Evolutionary conservation across 345 rosid genomes (phyloP).

Genomic region (Eucalyptus curtisii): DNA sequence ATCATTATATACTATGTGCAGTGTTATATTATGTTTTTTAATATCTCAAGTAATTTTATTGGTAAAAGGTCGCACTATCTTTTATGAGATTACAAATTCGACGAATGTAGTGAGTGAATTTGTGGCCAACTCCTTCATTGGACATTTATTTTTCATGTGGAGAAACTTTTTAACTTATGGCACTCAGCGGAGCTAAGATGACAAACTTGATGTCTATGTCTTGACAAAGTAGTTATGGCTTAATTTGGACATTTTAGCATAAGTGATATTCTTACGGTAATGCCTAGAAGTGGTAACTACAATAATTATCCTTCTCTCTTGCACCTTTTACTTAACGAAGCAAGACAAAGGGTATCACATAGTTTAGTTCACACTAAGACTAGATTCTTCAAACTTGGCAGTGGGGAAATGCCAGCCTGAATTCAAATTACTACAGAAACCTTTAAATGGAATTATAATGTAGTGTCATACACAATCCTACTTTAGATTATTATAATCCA

Average conservation of each 20-base stretch:
- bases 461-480: too few relatives aligned
- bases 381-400: background rate
- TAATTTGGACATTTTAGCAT: background rate
- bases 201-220: background rate
- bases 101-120: background rate
- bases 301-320: background rate
- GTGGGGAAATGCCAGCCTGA: background rate
- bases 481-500: too few relatives aligned
- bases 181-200: background rate
- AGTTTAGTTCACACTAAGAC: background rate
- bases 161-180: background rate
- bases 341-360: background rate
- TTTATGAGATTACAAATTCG: background rate
- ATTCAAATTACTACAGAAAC: too few relatives aligned
- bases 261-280: background rate
- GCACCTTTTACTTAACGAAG: background rate
- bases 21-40: background rate
- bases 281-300: background rate
- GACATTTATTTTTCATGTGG: background rate
- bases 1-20: too few relatives aligned
- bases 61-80: background rate
- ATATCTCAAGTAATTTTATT: too few relatives aligned
- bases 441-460: too few relatives aligned
- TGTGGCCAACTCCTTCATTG: background rate
- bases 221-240: fast-evolving